These are phyloP conservation scores for Trypanosoma platydactyli DNA, from an alignment of 208 protist species.

Conservation along the genomic window DNA sequence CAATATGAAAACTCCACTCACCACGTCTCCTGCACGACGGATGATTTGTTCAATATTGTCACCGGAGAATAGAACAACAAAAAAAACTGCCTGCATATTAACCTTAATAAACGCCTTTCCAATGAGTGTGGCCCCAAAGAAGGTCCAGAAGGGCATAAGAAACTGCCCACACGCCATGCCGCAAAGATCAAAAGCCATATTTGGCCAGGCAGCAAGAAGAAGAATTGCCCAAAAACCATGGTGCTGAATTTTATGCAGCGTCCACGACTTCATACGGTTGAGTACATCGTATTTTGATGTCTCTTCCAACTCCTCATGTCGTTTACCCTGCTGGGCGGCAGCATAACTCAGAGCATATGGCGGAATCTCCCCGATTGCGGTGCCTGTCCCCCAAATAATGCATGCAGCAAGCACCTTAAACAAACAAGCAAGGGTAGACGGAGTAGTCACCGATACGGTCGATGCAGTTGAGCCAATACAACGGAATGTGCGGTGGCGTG, in stretches of 20 bases:
- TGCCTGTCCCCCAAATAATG: conserved; percentile 94
- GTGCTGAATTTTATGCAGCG: conserved; percentile 67
- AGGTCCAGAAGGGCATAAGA: conserved; percentile 96
- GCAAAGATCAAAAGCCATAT: conserved; percentile 97
- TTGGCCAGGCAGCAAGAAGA: conserved; percentile 94
- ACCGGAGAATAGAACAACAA: conserved; percentile 85
- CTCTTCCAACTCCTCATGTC: conserved; percentile 48
- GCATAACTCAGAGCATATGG: conserved; percentile 95
- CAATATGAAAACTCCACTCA: conserved; percentile 33
- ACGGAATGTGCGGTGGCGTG: conserved; percentile 61
- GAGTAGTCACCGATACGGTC: neutral
- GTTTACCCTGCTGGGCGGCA: conserved; percentile 67
- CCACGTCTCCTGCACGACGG: conserved; percentile 35
- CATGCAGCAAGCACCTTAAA: conserved; percentile 81
- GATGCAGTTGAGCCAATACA: conserved; percentile 38
- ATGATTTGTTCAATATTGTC: conserved; percentile 76
- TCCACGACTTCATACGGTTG: conserved; percentile 81
- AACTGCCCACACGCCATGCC: conserved; percentile 96
- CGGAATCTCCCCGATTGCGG: conserved; percentile 96
- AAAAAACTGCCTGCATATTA: conserved; percentile 86
- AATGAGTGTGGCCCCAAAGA: conserved; percentile 95
- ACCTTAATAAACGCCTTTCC: conserved; percentile 95
- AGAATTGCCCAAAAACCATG: conserved; percentile 95
- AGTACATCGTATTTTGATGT: conserved; percentile 58
- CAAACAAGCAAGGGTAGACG: conserved; percentile 44